Evolutionary conservation across 164 flowering plant species (phyloP).

Genomic region (Amborella trichopoda): DNA sequence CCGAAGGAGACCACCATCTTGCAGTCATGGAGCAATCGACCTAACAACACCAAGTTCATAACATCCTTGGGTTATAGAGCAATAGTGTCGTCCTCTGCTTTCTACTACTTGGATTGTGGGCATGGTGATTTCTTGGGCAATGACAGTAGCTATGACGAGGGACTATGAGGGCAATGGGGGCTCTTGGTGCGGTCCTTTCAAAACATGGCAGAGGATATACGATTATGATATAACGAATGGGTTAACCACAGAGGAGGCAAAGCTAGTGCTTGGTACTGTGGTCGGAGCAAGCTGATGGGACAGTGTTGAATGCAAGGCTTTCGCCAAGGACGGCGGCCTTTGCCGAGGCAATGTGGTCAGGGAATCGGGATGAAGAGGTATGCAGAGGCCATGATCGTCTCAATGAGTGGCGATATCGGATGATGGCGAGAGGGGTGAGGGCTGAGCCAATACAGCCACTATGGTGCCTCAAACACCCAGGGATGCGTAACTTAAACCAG

Average conservation of each 20-base stretch:
- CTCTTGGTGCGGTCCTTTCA: no score
- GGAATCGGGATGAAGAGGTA: constrained; percentile 72
- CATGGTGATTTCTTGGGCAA: constrained; percentile 79
- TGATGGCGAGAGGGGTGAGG: constrained; percentile 59
- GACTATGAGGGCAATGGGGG: no score
- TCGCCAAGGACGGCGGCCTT: constrained; percentile 85
- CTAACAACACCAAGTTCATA: constrained; percentile 53
- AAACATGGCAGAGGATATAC: constrained; percentile 17
- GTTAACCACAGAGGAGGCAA: no score
- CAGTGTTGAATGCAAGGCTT: constrained; percentile 56
- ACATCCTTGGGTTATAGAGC: constrained; percentile 64
- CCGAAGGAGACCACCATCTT: constrained; percentile 47
- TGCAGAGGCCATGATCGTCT: constrained; percentile 82
- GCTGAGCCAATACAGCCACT: constrained; percentile 93
- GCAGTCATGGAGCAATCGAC: constrained; percentile 86
- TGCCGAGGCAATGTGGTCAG: constrained; percentile 89
- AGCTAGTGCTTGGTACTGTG: constrained; percentile 92
- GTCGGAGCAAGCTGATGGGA: constrained; percentile 88
- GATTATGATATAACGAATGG: no score
- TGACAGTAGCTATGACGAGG: constrained; percentile 44
- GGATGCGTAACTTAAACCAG: constrained; percentile 70
- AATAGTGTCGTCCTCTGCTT: constrained; percentile 73
- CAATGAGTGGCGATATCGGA: constrained; percentile 74
- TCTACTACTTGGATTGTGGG: constrained; percentile 88
- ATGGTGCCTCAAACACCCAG: constrained; percentile 74